Evolutionary conservation across 352 stramenopile species (phyloP).

Genomic region (Phytopythium litorale): DNA sequence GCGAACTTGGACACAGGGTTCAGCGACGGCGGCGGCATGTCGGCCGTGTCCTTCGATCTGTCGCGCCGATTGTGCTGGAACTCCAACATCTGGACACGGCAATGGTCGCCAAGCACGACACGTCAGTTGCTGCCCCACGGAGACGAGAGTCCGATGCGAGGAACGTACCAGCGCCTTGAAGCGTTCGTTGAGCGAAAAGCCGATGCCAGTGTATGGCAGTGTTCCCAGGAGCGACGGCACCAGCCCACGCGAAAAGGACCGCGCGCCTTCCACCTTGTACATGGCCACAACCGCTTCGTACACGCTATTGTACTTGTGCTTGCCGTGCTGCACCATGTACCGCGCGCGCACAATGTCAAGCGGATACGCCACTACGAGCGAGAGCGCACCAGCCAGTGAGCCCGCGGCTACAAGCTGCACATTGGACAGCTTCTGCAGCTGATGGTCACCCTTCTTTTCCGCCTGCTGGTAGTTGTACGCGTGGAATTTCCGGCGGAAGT

Average conservation of each 20-base stretch:
- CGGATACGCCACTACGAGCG: conserved; percentile 71
- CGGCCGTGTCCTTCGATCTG: conserved; percentile 15
- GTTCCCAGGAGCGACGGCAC: conserved; percentile 78
- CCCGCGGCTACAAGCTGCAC: conserved; percentile 66
- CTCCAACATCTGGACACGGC: conserved; percentile 32
- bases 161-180: conserved; percentile 72
- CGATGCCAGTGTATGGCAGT: conserved; percentile 85
- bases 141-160: neutral
- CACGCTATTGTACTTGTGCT: conserved; percentile 68
- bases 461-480: conserved; percentile 65
- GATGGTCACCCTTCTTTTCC: conserved; percentile 18
- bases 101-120: neutral
- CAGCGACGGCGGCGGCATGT: conserved; percentile 25
- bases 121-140: neutral
- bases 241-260: conserved; percentile 68
- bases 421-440: conserved; percentile 72
- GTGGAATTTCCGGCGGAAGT: conserved; percentile 77
- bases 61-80: conserved; percentile 34
- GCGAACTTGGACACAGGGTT: conserved; percentile 80
- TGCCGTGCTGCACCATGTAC: conserved; percentile 87
- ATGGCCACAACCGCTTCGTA: conserved; percentile 65
- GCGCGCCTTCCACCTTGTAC: conserved; percentile 66
- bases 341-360: conserved; percentile 78
- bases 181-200: conserved; percentile 78
- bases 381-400: conserved; percentile 68